phyloP scores from a whole-genome alignment of 2,329 filamentous ascomycete genomes.

The Aspergillus ruber region DNA sequence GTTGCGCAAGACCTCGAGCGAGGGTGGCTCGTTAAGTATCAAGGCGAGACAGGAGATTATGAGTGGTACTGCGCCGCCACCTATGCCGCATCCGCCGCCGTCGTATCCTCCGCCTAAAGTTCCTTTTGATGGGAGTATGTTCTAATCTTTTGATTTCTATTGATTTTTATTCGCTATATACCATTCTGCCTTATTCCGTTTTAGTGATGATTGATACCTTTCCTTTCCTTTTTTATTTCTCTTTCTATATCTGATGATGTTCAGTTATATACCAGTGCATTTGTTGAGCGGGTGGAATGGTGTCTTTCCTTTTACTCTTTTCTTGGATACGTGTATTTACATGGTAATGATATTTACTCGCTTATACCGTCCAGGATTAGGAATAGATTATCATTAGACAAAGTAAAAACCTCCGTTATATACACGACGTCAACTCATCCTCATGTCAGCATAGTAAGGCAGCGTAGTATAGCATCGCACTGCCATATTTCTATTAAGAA shows the following conservation, averaged over 20 bases:
- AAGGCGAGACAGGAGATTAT: conserved; percentile 38
- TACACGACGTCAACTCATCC: too few species aligned
- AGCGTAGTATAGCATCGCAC: too few species aligned
- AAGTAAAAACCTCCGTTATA: too few species aligned
- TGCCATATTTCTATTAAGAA: too few species aligned
- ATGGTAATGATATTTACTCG: too few species aligned
- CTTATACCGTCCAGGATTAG: too few species aligned
- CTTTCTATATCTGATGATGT: conserved; percentile 1
- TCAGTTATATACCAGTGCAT: conserved; percentile 15
- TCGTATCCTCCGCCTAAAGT: conserved; percentile 23
- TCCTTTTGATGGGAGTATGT: conserved; percentile 33
- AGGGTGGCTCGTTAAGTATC: conserved; percentile 43
- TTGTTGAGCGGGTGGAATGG: conserved; percentile 10
- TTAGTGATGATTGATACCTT: conserved; percentile 3
- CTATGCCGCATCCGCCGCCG: conserved; percentile 14
- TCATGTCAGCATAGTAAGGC: too few species aligned
- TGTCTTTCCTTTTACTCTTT: conserved; percentile 4
- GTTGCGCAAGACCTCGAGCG: conserved; percentile 46
- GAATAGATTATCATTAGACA: too few species aligned
- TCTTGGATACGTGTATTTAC: not conserved
- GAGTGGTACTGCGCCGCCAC: conserved; percentile 21
- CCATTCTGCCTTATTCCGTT: not conserved
- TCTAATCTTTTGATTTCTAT: conserved; percentile 18
- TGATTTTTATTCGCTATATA: conserved; percentile 1
- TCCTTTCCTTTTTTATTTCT: conserved; percentile 7